phyloP scores from a whole-genome alignment of 2,329 filamentous ascomycete species.

The Calonectria ilicicola region DNA sequence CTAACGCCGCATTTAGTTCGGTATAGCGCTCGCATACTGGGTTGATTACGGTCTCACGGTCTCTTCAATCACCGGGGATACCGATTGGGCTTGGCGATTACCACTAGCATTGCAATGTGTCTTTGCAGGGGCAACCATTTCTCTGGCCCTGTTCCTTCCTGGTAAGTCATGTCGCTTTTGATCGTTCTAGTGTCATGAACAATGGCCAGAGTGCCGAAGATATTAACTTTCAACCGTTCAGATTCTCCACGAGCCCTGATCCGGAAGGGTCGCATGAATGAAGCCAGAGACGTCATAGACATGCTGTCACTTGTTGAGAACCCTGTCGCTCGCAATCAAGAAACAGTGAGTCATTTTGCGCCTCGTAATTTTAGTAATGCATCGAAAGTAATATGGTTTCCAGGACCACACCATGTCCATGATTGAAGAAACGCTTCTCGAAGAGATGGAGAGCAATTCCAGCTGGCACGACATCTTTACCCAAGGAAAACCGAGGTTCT shows the following conservation, averaged over 20 bases:
- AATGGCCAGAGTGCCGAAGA: rapidly evolving
- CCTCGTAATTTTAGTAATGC: background rate
- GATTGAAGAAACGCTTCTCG: background rate
- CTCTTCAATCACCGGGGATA: background rate
- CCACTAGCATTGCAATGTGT: background rate
- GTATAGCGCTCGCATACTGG: background rate
- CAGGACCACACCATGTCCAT: background rate
- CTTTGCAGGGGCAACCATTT: background rate
- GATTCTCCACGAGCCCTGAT: background rate
- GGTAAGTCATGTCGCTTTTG: background rate
- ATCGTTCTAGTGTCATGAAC: background rate
- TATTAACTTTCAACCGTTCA: background rate
- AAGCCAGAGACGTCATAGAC: background rate
- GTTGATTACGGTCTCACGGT: background rate
- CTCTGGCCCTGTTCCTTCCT: background rate
- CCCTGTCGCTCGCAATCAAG: background rate
- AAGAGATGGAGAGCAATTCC: background rate
- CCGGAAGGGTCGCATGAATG: background rate
- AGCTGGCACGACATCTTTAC: background rate
- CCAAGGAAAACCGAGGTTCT: background rate
- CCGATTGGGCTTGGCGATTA: background rate
- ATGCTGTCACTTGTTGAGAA: background rate
- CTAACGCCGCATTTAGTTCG: background rate
- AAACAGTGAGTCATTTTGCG: background rate
- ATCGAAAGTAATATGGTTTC: background rate